Evolutionary conservation across 176 grass and related monocot genomes (phyloP).

Genomic region (Aegilops bicornis): DNA sequence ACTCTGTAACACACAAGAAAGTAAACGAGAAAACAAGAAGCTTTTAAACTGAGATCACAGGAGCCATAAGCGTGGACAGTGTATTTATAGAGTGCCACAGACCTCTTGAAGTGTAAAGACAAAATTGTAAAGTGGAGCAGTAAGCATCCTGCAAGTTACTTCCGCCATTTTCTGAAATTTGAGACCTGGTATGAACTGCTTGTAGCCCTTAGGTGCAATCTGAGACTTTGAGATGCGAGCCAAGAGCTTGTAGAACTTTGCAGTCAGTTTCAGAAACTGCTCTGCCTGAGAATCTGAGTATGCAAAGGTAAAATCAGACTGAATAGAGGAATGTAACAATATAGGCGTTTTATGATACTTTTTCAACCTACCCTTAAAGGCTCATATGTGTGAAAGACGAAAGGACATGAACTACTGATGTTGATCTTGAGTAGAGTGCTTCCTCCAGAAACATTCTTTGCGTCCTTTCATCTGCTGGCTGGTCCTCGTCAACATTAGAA

Average conservation of each 20-base stretch:
- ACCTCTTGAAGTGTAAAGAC: constrained; percentile 65
- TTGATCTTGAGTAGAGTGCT: constrained; percentile 75
- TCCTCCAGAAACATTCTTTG: constrained; percentile 61
- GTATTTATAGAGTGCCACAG: not conserved
- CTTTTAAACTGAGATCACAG: not conserved
- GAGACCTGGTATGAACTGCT: constrained; percentile 49
- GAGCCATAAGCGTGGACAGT: not conserved
- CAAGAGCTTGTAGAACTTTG: constrained; percentile 87
- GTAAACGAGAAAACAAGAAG: constrained; percentile 18
- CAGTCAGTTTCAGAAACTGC: constrained; percentile 68
- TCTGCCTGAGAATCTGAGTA: constrained; percentile 79
- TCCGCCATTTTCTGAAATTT: constrained; percentile 89
- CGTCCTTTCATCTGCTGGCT: constrained; percentile 49
- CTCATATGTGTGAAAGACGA: constrained; percentile 77
- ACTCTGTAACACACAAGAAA: constrained; percentile 46
- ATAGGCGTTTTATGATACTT: not conserved
- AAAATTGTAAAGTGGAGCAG: constrained; percentile 67
- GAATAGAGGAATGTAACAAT: constrained; percentile 4
- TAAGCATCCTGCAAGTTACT: constrained; percentile 77
- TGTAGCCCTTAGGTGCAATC: constrained; percentile 71
- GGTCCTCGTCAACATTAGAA: constrained; percentile 35
- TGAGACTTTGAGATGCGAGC: constrained; percentile 65
- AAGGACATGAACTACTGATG: constrained; percentile 53
- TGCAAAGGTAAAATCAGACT: constrained; percentile 26
- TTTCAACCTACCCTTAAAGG: constrained; percentile 54